Evolutionary conservation across 2,329 filamentous ascomycete species (phyloP).

Genomic region (Colletotrichum navitas): DNA sequence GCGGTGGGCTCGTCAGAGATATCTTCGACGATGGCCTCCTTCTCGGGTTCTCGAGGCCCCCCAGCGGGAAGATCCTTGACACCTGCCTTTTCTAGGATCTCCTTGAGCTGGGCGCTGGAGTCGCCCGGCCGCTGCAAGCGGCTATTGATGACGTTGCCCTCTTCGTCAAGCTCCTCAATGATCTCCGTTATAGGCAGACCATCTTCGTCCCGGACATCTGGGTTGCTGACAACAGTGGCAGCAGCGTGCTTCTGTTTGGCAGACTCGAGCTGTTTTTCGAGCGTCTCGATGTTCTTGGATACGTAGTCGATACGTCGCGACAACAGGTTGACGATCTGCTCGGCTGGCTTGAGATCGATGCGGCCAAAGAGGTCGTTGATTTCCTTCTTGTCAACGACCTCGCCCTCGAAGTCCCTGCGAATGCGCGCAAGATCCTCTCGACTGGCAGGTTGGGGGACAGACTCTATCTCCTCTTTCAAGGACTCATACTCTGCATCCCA

Average conservation of each 20-base stretch:
- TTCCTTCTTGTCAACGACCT: slow-evolving; percentile 71
- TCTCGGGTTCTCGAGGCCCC: slow-evolving; percentile 28
- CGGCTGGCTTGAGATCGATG: slow-evolving; percentile 61
- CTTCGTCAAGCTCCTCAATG: slow-evolving; percentile 89
- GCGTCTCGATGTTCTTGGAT: slow-evolving; percentile 79
- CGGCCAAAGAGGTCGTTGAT: slow-evolving; percentile 63
- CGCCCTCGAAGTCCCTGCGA: slow-evolving; percentile 70
- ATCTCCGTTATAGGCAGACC: slow-evolving; percentile 90
- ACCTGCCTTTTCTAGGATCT: slow-evolving; percentile 83
- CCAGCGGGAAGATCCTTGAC: slow-evolving; percentile 61
- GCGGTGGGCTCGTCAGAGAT: slow-evolving; percentile 28
- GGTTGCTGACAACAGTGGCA: slow-evolving; percentile 69
- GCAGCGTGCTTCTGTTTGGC: slow-evolving; percentile 79
- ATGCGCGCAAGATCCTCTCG: slow-evolving; percentile 69
- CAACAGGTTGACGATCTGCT: slow-evolving; percentile 76
- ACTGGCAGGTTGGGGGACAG: slow-evolving; percentile 61
- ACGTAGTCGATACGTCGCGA: slow-evolving; percentile 90
- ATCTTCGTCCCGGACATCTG: slow-evolving; percentile 74
- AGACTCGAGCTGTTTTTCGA: slow-evolving; percentile 78
- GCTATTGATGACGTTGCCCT: slow-evolving; percentile 84
- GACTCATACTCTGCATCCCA: slow-evolving; percentile 94
- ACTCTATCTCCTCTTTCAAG: slow-evolving; percentile 83
- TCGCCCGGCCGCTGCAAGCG: slow-evolving; percentile 76
- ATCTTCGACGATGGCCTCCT: slow-evolving; percentile 39
- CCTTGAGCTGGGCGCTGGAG: slow-evolving; percentile 74